Conservation (phyloP, 23 red algal genomes). For the Cyanidium caldarium region DNA sequence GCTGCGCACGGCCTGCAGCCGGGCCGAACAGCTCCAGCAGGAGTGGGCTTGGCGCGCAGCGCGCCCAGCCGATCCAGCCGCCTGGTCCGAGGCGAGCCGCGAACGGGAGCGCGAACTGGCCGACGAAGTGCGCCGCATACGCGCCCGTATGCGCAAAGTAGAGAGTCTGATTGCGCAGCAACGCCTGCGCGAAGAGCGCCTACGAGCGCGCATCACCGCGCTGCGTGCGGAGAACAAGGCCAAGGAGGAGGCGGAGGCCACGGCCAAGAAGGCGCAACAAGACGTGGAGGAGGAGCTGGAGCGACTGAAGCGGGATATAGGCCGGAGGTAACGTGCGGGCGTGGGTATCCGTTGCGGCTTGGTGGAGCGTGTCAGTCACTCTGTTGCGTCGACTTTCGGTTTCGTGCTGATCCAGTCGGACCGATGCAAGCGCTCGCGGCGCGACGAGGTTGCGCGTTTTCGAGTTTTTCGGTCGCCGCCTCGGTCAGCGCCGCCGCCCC, state of each 20-base stretch:
- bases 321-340: too few relatives aligned
- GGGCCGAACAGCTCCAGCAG: background rate
- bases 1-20: background rate
- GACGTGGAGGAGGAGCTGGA: slow-evolving; percentile 66
- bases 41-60: background rate
- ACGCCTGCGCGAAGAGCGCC: slow-evolving; percentile 11
- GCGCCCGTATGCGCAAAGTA: background rate
- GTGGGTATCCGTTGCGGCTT: too few relatives aligned
- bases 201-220: slow-evolving; percentile 1
- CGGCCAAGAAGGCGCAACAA: slow-evolving; percentile 1
- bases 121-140: background rate
- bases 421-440: too few relatives aligned
- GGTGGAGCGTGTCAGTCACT: too few relatives aligned
- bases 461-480: too few relatives aligned
- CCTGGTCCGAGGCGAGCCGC: background rate
- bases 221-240: slow-evolving; percentile 11
- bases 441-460: too few relatives aligned
- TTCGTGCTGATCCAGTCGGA: too few relatives aligned
- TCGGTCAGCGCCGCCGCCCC: too few relatives aligned
- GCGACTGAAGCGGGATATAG: slow-evolving; percentile 62
- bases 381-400: too few relatives aligned
- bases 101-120: background rate
- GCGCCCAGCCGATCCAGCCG: background rate
- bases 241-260: slow-evolving; percentile 20
- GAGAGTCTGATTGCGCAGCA: slow-evolving; percentile 7